phyloP scores from a whole-genome alignment of 179 eudicot species.

The Beta macrorhiza region DNA sequence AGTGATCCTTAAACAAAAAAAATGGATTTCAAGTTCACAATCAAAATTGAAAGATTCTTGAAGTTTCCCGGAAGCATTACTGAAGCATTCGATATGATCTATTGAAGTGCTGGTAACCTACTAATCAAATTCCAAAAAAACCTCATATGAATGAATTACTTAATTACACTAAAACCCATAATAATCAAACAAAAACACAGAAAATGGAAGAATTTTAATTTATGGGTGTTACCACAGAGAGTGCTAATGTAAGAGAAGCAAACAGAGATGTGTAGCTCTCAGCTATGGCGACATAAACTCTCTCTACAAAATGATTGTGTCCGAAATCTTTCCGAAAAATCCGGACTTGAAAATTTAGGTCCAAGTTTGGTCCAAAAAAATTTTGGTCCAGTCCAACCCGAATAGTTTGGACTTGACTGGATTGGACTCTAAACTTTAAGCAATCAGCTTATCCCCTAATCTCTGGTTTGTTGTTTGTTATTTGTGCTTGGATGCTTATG shows the following conservation, averaged over 20 bases:
- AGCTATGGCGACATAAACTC: constrained; percentile 79
- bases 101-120: constrained; percentile 71
- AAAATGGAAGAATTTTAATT: background rate
- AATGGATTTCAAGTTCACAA: too few species aligned
- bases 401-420: too few species aligned
- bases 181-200: background rate
- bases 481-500: too few species aligned
- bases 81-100: constrained; percentile 83
- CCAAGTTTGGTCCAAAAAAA: too few species aligned
- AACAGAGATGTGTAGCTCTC: constrained; percentile 80
- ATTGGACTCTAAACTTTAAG: too few species aligned
- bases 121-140: constrained; percentile 6
- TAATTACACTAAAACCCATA: background rate
- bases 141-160: background rate
- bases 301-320: constrained; percentile 44
- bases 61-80: constrained; percentile 82
- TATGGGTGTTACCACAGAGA: constrained; percentile 57
- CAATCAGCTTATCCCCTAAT: too few species aligned
- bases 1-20: too few species aligned
- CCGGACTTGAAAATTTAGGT: too few species aligned
- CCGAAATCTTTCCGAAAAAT: too few species aligned
- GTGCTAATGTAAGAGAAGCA: constrained; percentile 71
- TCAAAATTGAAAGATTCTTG: constrained; percentile 47
- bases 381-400: too few species aligned
- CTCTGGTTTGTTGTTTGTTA: too few species aligned